Conservation (phyloP, 208 protist species). For the Herpetomonas tarakana region DNA sequence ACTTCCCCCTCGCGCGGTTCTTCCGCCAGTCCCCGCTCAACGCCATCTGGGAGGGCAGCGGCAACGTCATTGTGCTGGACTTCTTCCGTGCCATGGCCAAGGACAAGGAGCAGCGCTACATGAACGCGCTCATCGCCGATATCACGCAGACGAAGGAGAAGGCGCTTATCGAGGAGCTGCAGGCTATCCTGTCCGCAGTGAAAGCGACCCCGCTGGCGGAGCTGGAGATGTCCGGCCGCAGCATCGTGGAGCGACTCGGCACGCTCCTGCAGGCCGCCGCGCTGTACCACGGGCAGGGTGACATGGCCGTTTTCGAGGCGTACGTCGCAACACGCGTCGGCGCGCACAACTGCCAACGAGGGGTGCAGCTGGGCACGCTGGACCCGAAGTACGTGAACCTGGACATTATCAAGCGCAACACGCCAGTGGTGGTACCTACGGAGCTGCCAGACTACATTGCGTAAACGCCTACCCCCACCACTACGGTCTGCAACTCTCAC, state of each 20-base stretch:
- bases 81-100: conserved; percentile 17
- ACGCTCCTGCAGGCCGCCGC: conserved; percentile 17
- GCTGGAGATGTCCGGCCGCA: conserved; percentile 7
- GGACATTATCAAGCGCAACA: conserved; percentile 14
- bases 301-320: conserved; percentile 2
- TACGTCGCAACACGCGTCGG: conserved; percentile 12
- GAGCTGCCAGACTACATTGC: neutral
- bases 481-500: neutral
- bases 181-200: neutral
- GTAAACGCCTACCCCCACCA: neutral
- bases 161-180: neutral
- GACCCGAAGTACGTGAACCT: conserved; percentile 4
- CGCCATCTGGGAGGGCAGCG: conserved; percentile 30
- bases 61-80: conserved; percentile 44
- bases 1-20: conserved; percentile 20
- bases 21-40: conserved; percentile 42
- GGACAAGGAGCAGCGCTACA: conserved; percentile 1
- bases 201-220: neutral
- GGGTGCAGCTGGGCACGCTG: conserved; percentile 11
- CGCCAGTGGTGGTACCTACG: neutral
- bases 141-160: neutral
- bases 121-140: conserved; percentile 8
- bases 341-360: neutral
- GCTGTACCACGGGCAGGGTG: conserved; percentile 11
- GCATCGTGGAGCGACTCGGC: conserved; percentile 14